phyloP scores from a whole-genome alignment of 2,329 filamentous ascomycete species.

The Pseudofabraea citricarpa region DNA sequence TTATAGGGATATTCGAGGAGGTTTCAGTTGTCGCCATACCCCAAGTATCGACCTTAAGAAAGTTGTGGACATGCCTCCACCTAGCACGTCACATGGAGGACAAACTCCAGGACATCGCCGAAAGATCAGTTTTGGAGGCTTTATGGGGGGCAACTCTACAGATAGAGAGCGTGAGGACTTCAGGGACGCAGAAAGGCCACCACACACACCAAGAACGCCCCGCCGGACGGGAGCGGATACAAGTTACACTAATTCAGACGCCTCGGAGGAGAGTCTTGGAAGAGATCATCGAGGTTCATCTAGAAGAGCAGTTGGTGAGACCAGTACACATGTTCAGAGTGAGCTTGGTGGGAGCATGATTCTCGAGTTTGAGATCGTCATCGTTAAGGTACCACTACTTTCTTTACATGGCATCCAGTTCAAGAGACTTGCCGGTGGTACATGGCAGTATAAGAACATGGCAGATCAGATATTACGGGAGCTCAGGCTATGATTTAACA shows the following conservation, averaged over 20 bases:
- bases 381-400: slow-evolving; percentile 93
- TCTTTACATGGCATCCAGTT: slow-evolving; percentile 95
- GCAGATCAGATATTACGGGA: slow-evolving; percentile 90
- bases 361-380: slow-evolving; percentile 90
- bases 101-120: slow-evolving; percentile 59
- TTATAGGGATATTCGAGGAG: slow-evolving; percentile 86
- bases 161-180: slow-evolving; percentile 69
- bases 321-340: slow-evolving; percentile 84
- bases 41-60: slow-evolving; percentile 86
- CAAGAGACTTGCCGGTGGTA: slow-evolving; percentile 91
- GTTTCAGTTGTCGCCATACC: slow-evolving; percentile 82
- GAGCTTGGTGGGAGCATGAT: slow-evolving; percentile 82
- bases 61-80: slow-evolving; percentile 55
- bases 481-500: slow-evolving; percentile 52
- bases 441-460: slow-evolving; percentile 99
- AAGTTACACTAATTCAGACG: slow-evolving; percentile 83
- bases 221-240: slow-evolving; percentile 50
- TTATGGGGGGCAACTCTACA: slow-evolving; percentile 43
- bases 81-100: slow-evolving; percentile 44
- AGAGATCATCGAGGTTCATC: slow-evolving; percentile 47
- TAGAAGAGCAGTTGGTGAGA: slow-evolving; percentile 71
- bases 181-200: slow-evolving; percentile 51
- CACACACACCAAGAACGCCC: slow-evolving; percentile 42
- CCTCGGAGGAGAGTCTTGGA: slow-evolving; percentile 70
- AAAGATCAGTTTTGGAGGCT: slow-evolving; percentile 79